Conservation (phyloP, 495 filamentous ascomycete species). For the Podospora pseudocomata region DNA sequence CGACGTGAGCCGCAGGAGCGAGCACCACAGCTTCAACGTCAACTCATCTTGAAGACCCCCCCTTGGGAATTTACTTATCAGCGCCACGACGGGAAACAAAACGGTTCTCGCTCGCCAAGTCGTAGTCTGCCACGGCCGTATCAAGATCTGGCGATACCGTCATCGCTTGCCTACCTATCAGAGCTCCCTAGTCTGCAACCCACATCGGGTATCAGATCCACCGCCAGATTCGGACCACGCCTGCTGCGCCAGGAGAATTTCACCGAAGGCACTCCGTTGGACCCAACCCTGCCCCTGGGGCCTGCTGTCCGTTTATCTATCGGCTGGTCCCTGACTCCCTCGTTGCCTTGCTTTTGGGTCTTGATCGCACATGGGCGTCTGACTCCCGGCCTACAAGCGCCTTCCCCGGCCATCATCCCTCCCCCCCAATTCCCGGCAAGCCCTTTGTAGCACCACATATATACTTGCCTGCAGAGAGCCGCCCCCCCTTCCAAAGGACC, state of each 20-base stretch:
- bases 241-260: slow-evolving; percentile 26
- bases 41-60: not conserved
- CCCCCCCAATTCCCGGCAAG: slow-evolving; percentile 1
- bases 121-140: slow-evolving; percentile 16
- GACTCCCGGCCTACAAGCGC: slow-evolving; percentile 20
- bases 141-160: slow-evolving; percentile 24
- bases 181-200: slow-evolving; percentile 11
- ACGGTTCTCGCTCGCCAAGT: slow-evolving; percentile 19
- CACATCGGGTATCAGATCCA: slow-evolving; percentile 30
- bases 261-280: slow-evolving; percentile 25
- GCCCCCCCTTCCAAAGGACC: slow-evolving; percentile 16
- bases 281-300: slow-evolving; percentile 11
- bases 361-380: slow-evolving; percentile 26
- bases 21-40: not conserved
- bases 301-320: slow-evolving; percentile 32
- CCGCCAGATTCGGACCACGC: slow-evolving; percentile 27
- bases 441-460: slow-evolving; percentile 20
- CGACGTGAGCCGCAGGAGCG: not conserved
- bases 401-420: slow-evolving; percentile 8
- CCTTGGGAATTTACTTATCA: slow-evolving; percentile 24
- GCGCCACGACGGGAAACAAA: slow-evolving; percentile 30
- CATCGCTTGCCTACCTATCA: slow-evolving; percentile 32
- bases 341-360: slow-evolving; percentile 23
- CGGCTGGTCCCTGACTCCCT: slow-evolving; percentile 21
- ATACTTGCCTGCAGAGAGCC: slow-evolving; percentile 27